phyloP scores from a whole-genome alignment of 2,329 filamentous ascomycete species.

The Aschersonia sp. region DNA sequence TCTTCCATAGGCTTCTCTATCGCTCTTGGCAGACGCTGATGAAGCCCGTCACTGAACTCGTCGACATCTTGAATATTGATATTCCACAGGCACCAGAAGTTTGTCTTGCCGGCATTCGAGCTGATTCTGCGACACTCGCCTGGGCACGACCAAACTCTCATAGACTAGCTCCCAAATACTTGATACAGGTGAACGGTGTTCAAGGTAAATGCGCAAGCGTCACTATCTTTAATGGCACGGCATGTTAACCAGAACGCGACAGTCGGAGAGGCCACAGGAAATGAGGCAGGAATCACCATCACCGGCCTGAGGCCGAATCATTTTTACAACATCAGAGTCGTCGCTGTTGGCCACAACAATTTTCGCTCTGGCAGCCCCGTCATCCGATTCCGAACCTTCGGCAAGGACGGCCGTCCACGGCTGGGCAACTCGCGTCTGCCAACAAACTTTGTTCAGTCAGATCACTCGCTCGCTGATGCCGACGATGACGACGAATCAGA shows the following conservation, averaged over 20 bases:
- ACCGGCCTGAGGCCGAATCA: conserved; percentile 74
- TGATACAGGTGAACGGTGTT: conserved; percentile 87
- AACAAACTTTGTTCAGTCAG: conserved; percentile 39
- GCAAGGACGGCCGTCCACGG: conserved; percentile 47
- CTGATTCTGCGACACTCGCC: conserved; percentile 76
- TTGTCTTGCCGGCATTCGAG: conserved; percentile 76
- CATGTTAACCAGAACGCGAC: background rate
- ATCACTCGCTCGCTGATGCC: conserved; percentile 24
- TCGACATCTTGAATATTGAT: conserved; percentile 83
- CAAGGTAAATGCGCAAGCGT: conserved; percentile 47
- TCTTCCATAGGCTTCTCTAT: conserved; percentile 55
- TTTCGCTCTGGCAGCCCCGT: conserved; percentile 83
- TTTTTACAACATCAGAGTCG: conserved; percentile 87
- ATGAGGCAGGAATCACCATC: conserved; percentile 58
- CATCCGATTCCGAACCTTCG: conserved; percentile 69
- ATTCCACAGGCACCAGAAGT: conserved; percentile 83
- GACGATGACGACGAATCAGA: conserved; percentile 32
- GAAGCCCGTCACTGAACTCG: conserved; percentile 82
- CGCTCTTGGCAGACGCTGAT: conserved; percentile 79
- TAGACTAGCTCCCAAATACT: conserved; percentile 66
- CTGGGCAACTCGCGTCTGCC: conserved; percentile 42
- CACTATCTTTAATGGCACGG: background rate
- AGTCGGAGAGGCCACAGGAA: conserved; percentile 66
- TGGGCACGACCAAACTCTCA: conserved; percentile 64
- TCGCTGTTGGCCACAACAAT: conserved; percentile 80